phyloP scores from a whole-genome alignment of 2,329 filamentous ascomycete species.

The Alternaria sp. region DNA sequence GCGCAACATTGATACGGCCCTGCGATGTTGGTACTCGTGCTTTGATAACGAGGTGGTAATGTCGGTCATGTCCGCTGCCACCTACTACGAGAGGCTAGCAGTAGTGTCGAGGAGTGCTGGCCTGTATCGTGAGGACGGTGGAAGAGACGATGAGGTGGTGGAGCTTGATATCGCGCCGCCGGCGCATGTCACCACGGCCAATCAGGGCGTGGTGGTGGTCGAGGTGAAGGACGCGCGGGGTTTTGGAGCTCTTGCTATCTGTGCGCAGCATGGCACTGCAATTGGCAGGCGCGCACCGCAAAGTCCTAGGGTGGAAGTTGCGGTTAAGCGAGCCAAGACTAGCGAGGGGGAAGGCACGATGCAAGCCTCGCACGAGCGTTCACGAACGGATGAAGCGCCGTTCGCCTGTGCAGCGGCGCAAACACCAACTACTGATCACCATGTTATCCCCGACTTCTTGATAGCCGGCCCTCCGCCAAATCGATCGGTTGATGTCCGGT shows the following conservation, averaged over 20 bases:
- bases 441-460: neutral
- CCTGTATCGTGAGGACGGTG: neutral
- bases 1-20: neutral
- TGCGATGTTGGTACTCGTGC: neutral
- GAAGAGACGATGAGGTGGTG: neutral
- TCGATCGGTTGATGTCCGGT: conserved; percentile 11
- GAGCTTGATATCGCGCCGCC: neutral
- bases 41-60: neutral
- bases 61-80: neutral
- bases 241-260: neutral
- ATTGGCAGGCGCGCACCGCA: conserved; percentile 8
- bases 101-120: neutral
- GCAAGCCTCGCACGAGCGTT: conserved; percentile 10
- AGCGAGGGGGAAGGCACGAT: neutral
- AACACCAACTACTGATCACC: conserved; percentile 11
- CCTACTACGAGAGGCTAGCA: neutral
- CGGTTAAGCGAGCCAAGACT: conserved; percentile 13
- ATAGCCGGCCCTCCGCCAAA: neutral
- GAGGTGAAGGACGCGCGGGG: neutral
- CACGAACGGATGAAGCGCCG: conserved; percentile 9
- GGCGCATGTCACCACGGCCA: neutral
- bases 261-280: neutral
- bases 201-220: neutral
- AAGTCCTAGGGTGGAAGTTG: conserved; percentile 1
- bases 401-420: conserved; percentile 8